Evolutionary conservation across 768 basidiomycete species (phyloP).

Genomic region (Lactarius deliciosus): DNA sequence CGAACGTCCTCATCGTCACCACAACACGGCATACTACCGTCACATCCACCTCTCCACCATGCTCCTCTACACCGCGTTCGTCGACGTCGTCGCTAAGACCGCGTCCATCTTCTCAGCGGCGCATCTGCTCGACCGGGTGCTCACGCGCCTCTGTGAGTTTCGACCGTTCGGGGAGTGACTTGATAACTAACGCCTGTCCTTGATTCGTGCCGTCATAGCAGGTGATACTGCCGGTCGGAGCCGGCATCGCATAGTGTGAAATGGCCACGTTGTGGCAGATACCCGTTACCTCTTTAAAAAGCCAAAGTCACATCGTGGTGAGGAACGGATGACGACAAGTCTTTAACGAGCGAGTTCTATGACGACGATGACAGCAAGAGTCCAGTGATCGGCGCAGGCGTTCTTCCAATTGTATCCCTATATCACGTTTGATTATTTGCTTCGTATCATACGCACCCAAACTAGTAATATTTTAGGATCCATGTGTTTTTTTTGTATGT

Average conservation of each 20-base stretch:
- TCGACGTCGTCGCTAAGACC: background rate
- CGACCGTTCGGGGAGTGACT: background rate
- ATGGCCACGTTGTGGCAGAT: background rate
- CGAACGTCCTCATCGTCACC: background rate
- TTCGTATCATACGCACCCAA: slow-evolving; percentile 5
- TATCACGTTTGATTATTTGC: background rate
- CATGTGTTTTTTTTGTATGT: background rate
- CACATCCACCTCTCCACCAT: slow-evolving; percentile 7
- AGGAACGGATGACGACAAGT: background rate
- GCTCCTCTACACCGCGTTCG: background rate
- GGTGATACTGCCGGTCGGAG: slow-evolving; percentile 16
- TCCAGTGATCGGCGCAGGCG: background rate
- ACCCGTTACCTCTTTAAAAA: background rate
- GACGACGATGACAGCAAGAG: background rate
- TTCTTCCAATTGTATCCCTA: background rate
- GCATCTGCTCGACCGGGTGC: slow-evolving; percentile 16
- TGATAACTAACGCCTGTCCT: too few species aligned
- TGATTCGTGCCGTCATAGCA: slow-evolving; percentile 11
- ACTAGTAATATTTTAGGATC: background rate
- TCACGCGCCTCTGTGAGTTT: slow-evolving; percentile 13
- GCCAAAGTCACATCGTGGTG: background rate
- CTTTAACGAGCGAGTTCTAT: background rate
- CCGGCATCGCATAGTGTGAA: slow-evolving; percentile 21
- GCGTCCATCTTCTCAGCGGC: slow-evolving; percentile 16
- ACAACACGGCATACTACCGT: background rate